Evolutionary conservation across 2,329 filamentous ascomycete species (phyloP).

Genomic region (Colletotrichum abscissum): DNA sequence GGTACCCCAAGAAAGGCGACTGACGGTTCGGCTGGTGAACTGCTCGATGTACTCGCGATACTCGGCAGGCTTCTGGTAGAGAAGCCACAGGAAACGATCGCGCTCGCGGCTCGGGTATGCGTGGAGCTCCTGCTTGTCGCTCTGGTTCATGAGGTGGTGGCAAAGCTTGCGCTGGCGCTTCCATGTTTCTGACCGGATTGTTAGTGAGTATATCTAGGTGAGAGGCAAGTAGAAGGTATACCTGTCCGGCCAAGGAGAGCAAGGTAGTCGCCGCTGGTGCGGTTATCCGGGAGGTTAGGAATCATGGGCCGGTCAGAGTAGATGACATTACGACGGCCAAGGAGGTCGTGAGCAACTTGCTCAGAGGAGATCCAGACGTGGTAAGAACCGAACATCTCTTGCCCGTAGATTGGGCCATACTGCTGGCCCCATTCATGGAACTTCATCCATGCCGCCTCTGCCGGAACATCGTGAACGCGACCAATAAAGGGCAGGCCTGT

Average conservation of each 20-base stretch:
- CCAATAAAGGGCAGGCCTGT: slow-evolving; percentile 56
- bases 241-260: slow-evolving; percentile 57
- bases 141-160: slow-evolving; percentile 54
- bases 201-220: background rate
- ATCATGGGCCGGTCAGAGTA: slow-evolving; percentile 61
- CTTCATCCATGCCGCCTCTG: slow-evolving; percentile 56
- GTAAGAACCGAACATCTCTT: slow-evolving; percentile 56
- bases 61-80: slow-evolving; percentile 51
- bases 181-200: slow-evolving; percentile 52
- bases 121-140: slow-evolving; percentile 50
- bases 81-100: slow-evolving; percentile 57
- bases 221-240: slow-evolving; percentile 27
- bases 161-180: slow-evolving; percentile 59
- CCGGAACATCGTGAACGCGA: slow-evolving; percentile 57
- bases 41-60: slow-evolving; percentile 60
- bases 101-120: slow-evolving; percentile 56
- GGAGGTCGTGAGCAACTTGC: slow-evolving; percentile 55
- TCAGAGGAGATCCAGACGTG: slow-evolving; percentile 62
- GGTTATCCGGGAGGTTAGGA: slow-evolving; percentile 58
- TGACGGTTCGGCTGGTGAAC: slow-evolving; percentile 58
- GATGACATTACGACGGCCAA: slow-evolving; percentile 52
- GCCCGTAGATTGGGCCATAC: slow-evolving; percentile 60
- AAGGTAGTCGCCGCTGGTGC: slow-evolving; percentile 59
- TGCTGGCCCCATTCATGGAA: slow-evolving; percentile 59
- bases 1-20: slow-evolving; percentile 58